Percentiles rank a stretch among this genome's conserved stretches.
Evolutionary conservation across 2,329 filamentous ascomycete genomes (phyloP).

Genomic region (Ramularia endophylla): DNA sequence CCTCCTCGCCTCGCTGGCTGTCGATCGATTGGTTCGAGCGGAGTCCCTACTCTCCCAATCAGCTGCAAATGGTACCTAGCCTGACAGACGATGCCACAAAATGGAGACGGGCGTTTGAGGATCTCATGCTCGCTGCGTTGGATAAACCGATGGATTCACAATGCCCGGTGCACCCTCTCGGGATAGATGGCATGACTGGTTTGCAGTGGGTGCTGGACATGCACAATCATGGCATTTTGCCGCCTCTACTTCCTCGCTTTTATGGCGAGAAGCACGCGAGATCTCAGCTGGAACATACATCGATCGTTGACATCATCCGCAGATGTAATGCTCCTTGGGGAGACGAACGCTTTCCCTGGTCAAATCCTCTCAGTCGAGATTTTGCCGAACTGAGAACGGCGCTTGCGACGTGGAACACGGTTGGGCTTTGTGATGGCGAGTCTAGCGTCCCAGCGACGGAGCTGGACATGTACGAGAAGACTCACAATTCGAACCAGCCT

Average conservation of each 20-base stretch:
- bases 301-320: slow-evolving; percentile 8
- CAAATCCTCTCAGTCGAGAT: slow-evolving; percentile 5
- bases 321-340: slow-evolving; percentile 1
- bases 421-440: slow-evolving; percentile 2
- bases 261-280: too few species aligned
- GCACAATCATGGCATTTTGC: slow-evolving; percentile 31
- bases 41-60: slow-evolving; percentile 51
- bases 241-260: slow-evolving; percentile 28
- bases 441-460: slow-evolving; percentile 36
- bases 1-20: slow-evolving; percentile 24
- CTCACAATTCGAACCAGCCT: too few species aligned
- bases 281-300: too few species aligned
- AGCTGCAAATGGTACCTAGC: slow-evolving; percentile 43
- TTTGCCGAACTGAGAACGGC: slow-evolving; percentile 13
- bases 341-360: slow-evolving; percentile 1
- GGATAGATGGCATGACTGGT: slow-evolving; percentile 19
- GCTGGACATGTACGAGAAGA: slow-evolving; percentile 49
- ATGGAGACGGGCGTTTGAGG: slow-evolving; percentile 56
- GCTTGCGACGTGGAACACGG: slow-evolving; percentile 13
- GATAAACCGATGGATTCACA: slow-evolving; percentile 28
- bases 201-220: slow-evolving; percentile 34
- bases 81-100: slow-evolving; percentile 32
- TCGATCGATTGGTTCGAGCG: slow-evolving; percentile 32
- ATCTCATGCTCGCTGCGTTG: slow-evolving; percentile 45
- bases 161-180: slow-evolving; percentile 15